Evolutionary conservation across 2,329 filamentous ascomycete genomes (phyloP), one percentile per base, ranked within the genome.

Genomic region (Pseudogymnoascus sp.): DNA sequence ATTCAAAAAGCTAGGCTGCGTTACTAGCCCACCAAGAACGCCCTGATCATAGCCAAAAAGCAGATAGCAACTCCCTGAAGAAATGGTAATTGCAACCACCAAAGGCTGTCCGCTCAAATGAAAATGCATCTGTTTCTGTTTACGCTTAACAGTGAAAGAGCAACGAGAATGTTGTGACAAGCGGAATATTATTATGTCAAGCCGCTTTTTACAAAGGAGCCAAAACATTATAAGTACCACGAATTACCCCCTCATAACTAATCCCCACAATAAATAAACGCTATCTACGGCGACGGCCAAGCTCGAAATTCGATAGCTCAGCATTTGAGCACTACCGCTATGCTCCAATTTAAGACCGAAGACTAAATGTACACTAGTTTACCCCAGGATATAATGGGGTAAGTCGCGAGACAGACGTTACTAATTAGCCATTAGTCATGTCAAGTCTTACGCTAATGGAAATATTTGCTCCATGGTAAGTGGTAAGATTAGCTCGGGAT

Each of bases 41-140:
- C 75, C 76, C 69, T 78, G 77, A 65, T 77, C 76, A 64, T 73
- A 78, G 6, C 77, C 77, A 59, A 79, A 78, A 60, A 78, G 72
- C 70, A 79, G 72, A 64, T 79, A 79, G 1, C 77, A 90, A 61
- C 84, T 83, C 70, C 87, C 87, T 62, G 87, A 87, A 69, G 89
- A 82, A 16, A 84, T 75, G 66, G 84, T 83, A 69, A 90, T 84
- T 65, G 86, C 86, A 40, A 40, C 38, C 38, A 40, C 38, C n/a
- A 40, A 40, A 40, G 38, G 38, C 38, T 18, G 38, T 10, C 38
- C 38, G n/a, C 38, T 18, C 7, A 40, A 40, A 18, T 40, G 38
- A 40, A 40, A 40, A 10, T 18, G n/a, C 38, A 40, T 40, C 8
- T 18, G 6, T 40, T 40, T 4, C 38, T 40, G 6, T 40, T 40